Base-by-base conservation (phyloP, 78 protist genomes). In the Paratrimastix pyriformis region DNA sequence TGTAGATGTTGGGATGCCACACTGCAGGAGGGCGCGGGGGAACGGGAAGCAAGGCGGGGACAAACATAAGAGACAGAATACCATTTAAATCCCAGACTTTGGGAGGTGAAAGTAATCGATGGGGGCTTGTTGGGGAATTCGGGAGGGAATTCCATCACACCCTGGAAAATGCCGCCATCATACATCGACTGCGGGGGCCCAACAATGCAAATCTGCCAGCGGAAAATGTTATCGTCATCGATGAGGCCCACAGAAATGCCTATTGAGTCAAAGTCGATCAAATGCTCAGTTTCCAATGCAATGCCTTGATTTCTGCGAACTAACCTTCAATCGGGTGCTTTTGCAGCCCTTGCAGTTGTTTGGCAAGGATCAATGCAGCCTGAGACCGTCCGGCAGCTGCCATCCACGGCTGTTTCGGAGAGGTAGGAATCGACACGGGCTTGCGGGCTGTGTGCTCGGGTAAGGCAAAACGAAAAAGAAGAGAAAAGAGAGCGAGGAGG, bases 1-100 rank as follows among this genome's bases (percentile, higher is more conserved):
- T n/a, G 24, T 52, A n/a, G 26, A 24, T 70, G 30, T 70, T 70
- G 13, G 74, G 74, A 70, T 70, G 74, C 74, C 74, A 70, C 74
- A 70, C n/a, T n/a, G n/a, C n/a, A n/a, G n/a, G n/a, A n/a, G n/a
- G n/a, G n/a, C n/a, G n/a, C n/a, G n/a, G n/a, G n/a, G n/a, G n/a
- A n/a, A n/a, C n/a, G n/a, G n/a, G n/a, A n/a, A n/a, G n/a, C n/a
- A n/a, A n/a, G n/a, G n/a, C n/a, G n/a, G n/a, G n/a, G n/a, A n/a
- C n/a, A n/a, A n/a, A n/a, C n/a, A n/a, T n/a, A n/a, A n/a, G n/a
- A n/a, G n/a, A n/a, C n/a, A n/a, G n/a, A n/a, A n/a, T n/a, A n/a
- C n/a, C n/a, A n/a, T n/a, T n/a, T n/a, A n/a, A n/a, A n/a, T n/a
- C n/a, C n/a, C n/a, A n/a, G n/a, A n/a, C n/a, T 70, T 70, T 70